Conservation (phyloP, 306 rosid species). For the Quercus engelmannii region DNA sequence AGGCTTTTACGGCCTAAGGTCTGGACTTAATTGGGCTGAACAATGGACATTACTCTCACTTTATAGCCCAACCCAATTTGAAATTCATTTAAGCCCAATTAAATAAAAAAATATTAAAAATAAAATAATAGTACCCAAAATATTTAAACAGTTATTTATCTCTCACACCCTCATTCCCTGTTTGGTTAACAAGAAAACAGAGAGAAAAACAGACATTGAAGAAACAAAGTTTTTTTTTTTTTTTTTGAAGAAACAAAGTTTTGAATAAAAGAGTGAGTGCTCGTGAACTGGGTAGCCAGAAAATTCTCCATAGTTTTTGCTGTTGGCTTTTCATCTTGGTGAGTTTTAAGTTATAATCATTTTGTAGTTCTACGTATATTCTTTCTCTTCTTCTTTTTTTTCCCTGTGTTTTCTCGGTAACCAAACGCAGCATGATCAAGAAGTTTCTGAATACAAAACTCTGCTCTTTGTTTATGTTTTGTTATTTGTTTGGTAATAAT, state of each 20-base stretch:
- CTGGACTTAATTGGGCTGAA: no score
- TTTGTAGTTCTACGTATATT: neutral
- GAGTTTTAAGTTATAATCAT: neutral
- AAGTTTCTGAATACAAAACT: neutral
- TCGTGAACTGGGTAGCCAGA: no score
- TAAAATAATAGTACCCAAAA: no score
- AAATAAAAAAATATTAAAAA: neutral
- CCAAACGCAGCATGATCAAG: neutral
- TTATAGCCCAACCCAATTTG: no score
- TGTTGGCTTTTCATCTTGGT: neutral
- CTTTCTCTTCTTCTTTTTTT: neutral
- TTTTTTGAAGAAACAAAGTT: neutral
- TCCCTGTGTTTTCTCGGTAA: neutral
- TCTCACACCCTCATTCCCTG: neutral
- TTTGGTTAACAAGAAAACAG: neutral
- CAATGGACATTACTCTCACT: no score
- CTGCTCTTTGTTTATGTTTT: neutral
- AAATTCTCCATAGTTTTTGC: neutral
- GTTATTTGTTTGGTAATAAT: neutral
- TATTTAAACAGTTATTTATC: neutral
- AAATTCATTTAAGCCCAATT: neutral
- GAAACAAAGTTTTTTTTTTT: no score
- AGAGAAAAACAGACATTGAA: neutral
- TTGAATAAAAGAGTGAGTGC: neutral
- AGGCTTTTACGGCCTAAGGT: no score